Percentiles rank a stretch among this genome's conserved stretches.
phyloP scores from a whole-genome alignment of 176 grass and related monocot genomes.

The Aegilops sharonensis region DNA sequence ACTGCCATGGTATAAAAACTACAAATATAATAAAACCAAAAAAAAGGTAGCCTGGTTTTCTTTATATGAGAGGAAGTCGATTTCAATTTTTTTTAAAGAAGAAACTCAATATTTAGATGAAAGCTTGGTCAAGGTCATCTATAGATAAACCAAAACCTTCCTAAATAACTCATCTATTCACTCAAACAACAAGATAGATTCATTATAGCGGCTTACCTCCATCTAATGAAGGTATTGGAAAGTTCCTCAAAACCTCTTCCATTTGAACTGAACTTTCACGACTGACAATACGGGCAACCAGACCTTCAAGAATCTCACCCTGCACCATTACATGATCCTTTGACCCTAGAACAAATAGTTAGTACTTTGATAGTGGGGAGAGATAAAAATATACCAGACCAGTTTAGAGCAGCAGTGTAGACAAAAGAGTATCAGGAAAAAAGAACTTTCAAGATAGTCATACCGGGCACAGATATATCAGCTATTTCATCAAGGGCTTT shows the following conservation, averaged over 20 bases:
- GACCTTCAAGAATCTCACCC: slow-evolving; percentile 95
- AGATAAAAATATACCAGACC: not conserved
- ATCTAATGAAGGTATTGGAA: slow-evolving; percentile 47
- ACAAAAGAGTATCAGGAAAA: not conserved
- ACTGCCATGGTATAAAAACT: slow-evolving; percentile 16
- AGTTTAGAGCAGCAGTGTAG: not conserved
- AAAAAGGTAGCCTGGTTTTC: not conserved
- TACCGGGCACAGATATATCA: slow-evolving; percentile 87
- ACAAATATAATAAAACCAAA: not conserved
- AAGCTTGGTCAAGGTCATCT: not conserved
- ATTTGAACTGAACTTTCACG: slow-evolving; percentile 77
- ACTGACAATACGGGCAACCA: slow-evolving; percentile 86
- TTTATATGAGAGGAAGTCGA: not conserved
- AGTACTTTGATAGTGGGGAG: not conserved
- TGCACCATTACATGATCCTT: slow-evolving; percentile 92
- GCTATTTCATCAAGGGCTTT: slow-evolving; percentile 94
- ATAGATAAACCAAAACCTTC: not conserved
- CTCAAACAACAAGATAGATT: slow-evolving; percentile 4
- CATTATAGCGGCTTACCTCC: slow-evolving; percentile 43
- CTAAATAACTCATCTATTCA: not conserved
- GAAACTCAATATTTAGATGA: slow-evolving; percentile 6
- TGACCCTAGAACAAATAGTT: slow-evolving; percentile 50
- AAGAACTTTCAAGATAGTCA: not conserved
- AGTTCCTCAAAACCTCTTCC: slow-evolving; percentile 76
- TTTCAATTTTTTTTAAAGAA: not conserved